Evolutionary conservation across 805 yeast species (phyloP).

Genomic region (Sugiyamaella smithiae): DNA sequence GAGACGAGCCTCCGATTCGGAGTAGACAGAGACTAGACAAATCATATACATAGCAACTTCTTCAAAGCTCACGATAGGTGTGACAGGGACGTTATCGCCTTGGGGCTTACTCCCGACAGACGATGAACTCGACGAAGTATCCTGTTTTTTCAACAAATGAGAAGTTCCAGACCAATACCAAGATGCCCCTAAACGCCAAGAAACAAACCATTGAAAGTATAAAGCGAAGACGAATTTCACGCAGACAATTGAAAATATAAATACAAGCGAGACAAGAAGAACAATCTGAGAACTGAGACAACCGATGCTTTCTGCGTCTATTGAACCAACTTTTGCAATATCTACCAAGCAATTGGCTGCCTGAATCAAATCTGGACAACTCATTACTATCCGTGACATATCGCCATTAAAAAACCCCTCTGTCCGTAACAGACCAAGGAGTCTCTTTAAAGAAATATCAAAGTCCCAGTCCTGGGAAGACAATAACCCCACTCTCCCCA

Average conservation of each 20-base stretch:
- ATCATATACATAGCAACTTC: constrained; percentile 34
- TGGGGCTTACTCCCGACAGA: too few relatives aligned
- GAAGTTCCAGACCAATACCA: neutral
- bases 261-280: constrained; percentile 64
- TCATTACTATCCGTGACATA: constrained; percentile 27
- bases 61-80: neutral
- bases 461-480: constrained; percentile 49
- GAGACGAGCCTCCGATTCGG: constrained; percentile 74
- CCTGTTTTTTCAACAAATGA: neutral
- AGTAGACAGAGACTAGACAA: constrained; percentile 74
- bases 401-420: constrained; percentile 1
- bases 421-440: neutral
- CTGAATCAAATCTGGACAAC: constrained; percentile 35
- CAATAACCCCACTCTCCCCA: constrained; percentile 68
- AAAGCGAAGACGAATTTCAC: constrained; percentile 73
- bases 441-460: neutral
- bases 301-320: constrained; percentile 88
- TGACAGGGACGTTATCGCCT: too few relatives aligned
- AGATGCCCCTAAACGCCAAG: constrained; percentile 31
- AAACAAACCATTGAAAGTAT: constrained; percentile 72
- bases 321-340: constrained; percentile 62
- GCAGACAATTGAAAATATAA: constrained; percentile 67
- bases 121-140: neutral
- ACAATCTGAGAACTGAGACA: constrained; percentile 90
- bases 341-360: constrained; percentile 75